Base-by-base conservation (phyloP, 2,329 filamentous ascomycete species). In the Neonectria neomacrospora region DNA sequence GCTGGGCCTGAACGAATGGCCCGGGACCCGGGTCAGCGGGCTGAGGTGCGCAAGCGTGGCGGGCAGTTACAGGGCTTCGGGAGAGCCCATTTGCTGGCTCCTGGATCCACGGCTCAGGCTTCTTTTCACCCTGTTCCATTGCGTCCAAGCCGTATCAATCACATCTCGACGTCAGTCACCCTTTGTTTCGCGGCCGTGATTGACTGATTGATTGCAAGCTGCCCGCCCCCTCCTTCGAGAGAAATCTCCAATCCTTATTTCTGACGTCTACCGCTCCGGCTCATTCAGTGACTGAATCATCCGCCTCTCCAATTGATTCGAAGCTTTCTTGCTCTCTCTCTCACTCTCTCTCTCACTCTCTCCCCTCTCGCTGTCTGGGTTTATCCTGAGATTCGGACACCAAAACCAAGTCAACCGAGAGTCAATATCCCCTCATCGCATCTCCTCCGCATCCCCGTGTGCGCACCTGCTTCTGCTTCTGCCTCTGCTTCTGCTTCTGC, bases 81-180 rank as follows among this genome's bases (percentile, higher is more conserved):
- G n/a, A 10, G 37, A 10, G 37, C 2, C 37, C 8, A 20, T 20
- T 37, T 37, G 14, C 14, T 37, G 34, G 34, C 14, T 12, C 34
- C n/a, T 11, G 23, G 22, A 47, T 28, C 20, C n/a, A 45, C 16
- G n/a, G n/a, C n/a, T n/a, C n/a, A n/a, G 28, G 47, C 47, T 50
- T 30, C 26, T 50, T 50, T 30, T 50, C 28, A 48, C 26, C 26
- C 30, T 34, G 18, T 50, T 32, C 30, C 9, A 9, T 32, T 20
- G 8, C 47, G 47, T 50, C 11, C 26, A 32, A 32, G 18, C 32
- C 28, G 28, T 32, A 32, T 50, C 26, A 20, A 50, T 50, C 47
- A 50, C 28, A 30, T 50, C 47, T 18, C 47, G n/a, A 32, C 47
- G n/a, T 50, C 47, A 50, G n/a, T 50, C 47, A 50, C 47, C 26